Evolutionary conservation across 2,329 filamentous ascomycete genomes (phyloP).

Genomic region (Cercospora beticola): DNA sequence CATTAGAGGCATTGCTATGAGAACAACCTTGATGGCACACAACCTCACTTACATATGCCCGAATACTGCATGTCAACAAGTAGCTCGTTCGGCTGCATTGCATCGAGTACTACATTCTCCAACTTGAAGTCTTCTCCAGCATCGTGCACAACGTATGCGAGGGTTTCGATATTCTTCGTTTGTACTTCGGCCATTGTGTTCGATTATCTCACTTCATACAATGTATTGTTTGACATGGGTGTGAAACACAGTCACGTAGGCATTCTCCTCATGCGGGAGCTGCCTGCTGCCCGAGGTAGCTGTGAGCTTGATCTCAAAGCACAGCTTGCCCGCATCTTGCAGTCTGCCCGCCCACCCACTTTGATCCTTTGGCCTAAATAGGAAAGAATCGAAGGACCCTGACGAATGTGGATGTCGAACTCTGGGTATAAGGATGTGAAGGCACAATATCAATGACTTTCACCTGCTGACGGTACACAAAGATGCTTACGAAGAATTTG

Average conservation of each 20-base stretch:
- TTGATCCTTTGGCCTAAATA: background rate
- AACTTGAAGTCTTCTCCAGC: constrained; percentile 24
- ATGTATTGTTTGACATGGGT: background rate
- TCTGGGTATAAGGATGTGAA: background rate
- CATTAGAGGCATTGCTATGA: background rate
- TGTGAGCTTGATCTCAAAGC: background rate
- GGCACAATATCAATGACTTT: background rate
- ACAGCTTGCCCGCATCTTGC: background rate
- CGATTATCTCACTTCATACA: background rate
- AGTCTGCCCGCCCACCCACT: background rate
- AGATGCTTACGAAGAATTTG: background rate
- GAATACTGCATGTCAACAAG: constrained; percentile 27
- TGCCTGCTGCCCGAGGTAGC: background rate
- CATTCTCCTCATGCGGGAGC: background rate
- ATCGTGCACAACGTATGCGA: constrained; percentile 23
- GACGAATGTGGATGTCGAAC: background rate
- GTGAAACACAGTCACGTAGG: background rate
- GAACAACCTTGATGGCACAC: background rate
- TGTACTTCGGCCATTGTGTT: background rate
- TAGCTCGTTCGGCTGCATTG: constrained; percentile 22
- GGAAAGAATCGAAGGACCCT: background rate
- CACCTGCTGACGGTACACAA: background rate
- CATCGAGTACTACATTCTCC: constrained; percentile 21
- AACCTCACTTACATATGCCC: constrained; percentile 22
- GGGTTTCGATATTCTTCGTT: background rate